Conservation (phyloP, 1,139 yeast genomes). For the Komagataea norvegica region DNA sequence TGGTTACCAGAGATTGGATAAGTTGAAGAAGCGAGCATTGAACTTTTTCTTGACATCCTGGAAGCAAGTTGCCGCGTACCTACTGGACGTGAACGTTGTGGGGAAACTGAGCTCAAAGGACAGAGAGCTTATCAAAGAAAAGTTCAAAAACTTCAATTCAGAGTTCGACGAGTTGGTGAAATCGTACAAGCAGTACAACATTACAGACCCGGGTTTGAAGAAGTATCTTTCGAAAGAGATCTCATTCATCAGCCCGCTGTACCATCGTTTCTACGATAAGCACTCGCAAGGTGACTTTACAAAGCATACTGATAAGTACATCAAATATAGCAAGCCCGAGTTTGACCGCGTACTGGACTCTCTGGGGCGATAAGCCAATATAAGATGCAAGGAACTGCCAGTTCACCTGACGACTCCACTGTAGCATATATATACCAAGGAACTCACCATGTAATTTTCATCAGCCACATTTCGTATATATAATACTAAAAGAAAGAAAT, state of each 20-base stretch:
- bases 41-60: conserved; percentile 78
- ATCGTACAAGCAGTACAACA: conserved; percentile 57
- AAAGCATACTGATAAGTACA: conserved; percentile 66
- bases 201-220: conserved; percentile 63
- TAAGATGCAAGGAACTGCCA: too few species aligned
- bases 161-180: conserved; percentile 73
- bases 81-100: conserved; percentile 69
- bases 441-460: too few species aligned
- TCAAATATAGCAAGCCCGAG: conserved; percentile 62
- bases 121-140: conserved; percentile 78
- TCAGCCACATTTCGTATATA: too few species aligned
- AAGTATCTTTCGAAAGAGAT: conserved; percentile 61
- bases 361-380: conserved; percentile 23
- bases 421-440: too few species aligned
- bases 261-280: conserved; percentile 77
- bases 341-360: conserved; percentile 47
- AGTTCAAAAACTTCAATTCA: conserved; percentile 74
- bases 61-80: conserved; percentile 71
- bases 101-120: conserved; percentile 59
- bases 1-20: conserved; percentile 64
- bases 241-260: conserved; percentile 72
- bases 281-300: conserved; percentile 68
- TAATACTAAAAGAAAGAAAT: too few species aligned
- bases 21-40: conserved; percentile 68
- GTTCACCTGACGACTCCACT: too few species aligned